Evolutionary conservation across 2,329 filamentous ascomycete genomes (phyloP), one percentile per base, ranked within the genome.

Genomic region (Torrubiellomyces zombiae): DNA sequence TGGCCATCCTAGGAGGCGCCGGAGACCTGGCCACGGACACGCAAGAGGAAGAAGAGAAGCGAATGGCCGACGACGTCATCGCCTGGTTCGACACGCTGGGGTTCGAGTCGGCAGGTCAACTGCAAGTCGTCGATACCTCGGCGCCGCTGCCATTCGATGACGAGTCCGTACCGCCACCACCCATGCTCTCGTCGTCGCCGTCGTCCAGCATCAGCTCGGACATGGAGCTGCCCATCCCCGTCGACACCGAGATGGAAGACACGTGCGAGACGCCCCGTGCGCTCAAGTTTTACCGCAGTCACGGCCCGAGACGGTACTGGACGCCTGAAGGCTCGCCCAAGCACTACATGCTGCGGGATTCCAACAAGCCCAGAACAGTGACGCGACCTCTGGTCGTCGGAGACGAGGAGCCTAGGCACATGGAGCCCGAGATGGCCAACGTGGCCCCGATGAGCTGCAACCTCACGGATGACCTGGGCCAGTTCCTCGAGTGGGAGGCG

Each of bases 361-460:
- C 21, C n/a, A 15, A 20, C 36, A 33, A 20, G 32, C 44, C 9
- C 37, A 33, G 29, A 37, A 32, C 37, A 38, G 35, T 25, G n/a
- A 41, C 62, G 23, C 58, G 63, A 56, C 45, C 55, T 8, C 40
- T 52, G 15, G 45, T 65, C 12, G 50, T 62, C 19, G 48, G 46
- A 14, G 47, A 45, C 18, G 50, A 49, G 14, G 48, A 51, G 16
- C 16, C 21, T 6, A 24, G 18, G 6, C 22, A 23, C 12, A 21
- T 24, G 8, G 13, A 33, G 16, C 29, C 33, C 15, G 37, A 39
- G 18, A 32, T 42, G 14, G 32, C 48, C 16, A 51, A 54, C 26
- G 40, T 52, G 7, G 56, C 65, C 26, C 61, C 65, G 1, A 71
- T 73, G 67, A 65, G 65, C 0, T 71, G 61, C 38, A 73, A 73